phyloP scores from a whole-genome alignment of 257 asterid species.

The Nicotiana tabacum region DNA sequence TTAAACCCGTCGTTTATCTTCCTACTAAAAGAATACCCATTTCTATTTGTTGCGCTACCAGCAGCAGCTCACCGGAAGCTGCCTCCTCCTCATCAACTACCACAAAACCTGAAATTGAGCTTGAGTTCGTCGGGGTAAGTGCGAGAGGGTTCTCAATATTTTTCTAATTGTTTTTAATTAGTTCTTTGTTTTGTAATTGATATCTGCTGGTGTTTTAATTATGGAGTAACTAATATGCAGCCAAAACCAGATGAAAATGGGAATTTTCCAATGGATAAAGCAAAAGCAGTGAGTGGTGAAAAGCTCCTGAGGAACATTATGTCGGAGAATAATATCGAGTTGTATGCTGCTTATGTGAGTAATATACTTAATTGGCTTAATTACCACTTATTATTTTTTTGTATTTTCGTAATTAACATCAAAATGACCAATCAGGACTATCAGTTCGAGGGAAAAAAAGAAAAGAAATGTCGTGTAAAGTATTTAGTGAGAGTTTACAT shows the following conservation, averaged over 20 bases:
- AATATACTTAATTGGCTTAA: too few relatives aligned
- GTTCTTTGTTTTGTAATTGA: neutral
- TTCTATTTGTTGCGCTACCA: slow-evolving; percentile 29
- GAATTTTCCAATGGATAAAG: slow-evolving; percentile 50
- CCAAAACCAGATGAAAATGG: slow-evolving; percentile 63
- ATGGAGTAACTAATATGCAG: slow-evolving; percentile 23
- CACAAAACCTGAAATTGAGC: slow-evolving; percentile 55
- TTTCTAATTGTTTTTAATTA: neutral
- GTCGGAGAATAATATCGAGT: slow-evolving; percentile 78
- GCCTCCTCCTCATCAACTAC: slow-evolving; percentile 31
- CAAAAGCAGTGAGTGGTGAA: slow-evolving; percentile 72
- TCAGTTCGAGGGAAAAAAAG: too few relatives aligned
- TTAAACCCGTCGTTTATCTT: slow-evolving; percentile 19
- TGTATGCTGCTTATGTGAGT: slow-evolving; percentile 81
- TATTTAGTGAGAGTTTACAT: neutral
- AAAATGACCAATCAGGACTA: too few relatives aligned
- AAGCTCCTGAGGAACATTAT: slow-evolving; percentile 83
- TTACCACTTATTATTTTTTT: too few relatives aligned
- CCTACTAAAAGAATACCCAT: slow-evolving; percentile 19
- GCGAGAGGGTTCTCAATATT: neutral
- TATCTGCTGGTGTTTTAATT: too few relatives aligned
- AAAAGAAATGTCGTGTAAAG: too few relatives aligned
- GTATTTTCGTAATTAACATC: too few relatives aligned
- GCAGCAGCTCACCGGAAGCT: slow-evolving; percentile 34
- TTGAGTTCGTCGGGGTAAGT: slow-evolving; percentile 66